phyloP scores from a whole-genome alignment of 2,329 filamentous ascomycete genomes.

The Trichophyton mentagrophytes region DNA sequence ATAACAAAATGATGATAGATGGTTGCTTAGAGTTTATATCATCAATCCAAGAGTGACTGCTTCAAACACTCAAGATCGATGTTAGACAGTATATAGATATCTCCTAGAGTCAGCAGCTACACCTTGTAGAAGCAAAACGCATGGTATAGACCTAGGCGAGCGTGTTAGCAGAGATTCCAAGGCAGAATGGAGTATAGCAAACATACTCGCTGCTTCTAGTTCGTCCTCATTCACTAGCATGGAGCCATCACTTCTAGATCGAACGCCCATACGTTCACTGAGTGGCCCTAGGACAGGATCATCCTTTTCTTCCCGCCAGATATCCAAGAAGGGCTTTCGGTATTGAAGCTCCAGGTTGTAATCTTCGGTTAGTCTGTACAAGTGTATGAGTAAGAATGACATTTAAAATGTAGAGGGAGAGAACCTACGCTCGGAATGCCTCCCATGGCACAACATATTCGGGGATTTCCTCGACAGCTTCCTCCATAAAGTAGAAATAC shows the following conservation, averaged over 20 bases:
- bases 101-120: slow-evolving; percentile 26
- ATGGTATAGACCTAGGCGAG: slow-evolving; percentile 58
- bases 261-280: slow-evolving; percentile 91
- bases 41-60: no score
- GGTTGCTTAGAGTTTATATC: background rate
- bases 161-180: background rate
- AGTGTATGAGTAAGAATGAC: background rate
- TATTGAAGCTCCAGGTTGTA: slow-evolving; percentile 95
- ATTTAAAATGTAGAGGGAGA: background rate
- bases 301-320: slow-evolving; percentile 86
- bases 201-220: slow-evolving; percentile 67
- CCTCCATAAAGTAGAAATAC: slow-evolving; percentile 90
- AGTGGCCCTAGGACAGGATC: slow-evolving; percentile 67
- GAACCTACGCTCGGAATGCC: slow-evolving; percentile 63
- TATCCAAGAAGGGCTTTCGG: slow-evolving; percentile 76
- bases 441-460: slow-evolving; percentile 99
- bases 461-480: slow-evolving; percentile 89
- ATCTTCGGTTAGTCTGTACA: slow-evolving; percentile 61
- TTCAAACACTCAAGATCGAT: no score
- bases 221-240: slow-evolving; percentile 71
- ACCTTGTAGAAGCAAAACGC: slow-evolving; percentile 98
- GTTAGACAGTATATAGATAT: background rate
- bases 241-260: slow-evolving; percentile 52
- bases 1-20: no score
- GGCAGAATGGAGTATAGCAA: background rate